Evolutionary conservation across 1,139 yeast genomes (phyloP).

Genomic region (Hemisphaericaspora subhashii): DNA sequence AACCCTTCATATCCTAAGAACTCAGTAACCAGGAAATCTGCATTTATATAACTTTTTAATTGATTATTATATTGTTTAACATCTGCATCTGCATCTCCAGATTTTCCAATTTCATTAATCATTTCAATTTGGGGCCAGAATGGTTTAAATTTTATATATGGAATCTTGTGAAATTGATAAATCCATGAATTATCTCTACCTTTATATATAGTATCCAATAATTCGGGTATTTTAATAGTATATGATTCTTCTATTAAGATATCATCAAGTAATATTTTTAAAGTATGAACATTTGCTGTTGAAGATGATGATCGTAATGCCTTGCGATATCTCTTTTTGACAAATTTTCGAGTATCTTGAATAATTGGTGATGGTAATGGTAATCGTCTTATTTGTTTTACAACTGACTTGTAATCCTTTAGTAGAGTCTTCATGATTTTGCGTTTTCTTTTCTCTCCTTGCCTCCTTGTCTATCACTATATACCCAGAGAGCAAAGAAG

Average conservation of each 20-base stretch:
- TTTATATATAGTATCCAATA: conserved; percentile 34
- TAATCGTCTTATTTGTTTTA: conserved; percentile 11
- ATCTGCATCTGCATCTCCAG: too few relatives aligned
- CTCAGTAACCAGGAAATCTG: conserved; percentile 12
- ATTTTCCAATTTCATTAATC: conserved; percentile 30
- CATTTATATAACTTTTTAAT: neutral
- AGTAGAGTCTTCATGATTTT: too few relatives aligned
- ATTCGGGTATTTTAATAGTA: conserved; percentile 17
- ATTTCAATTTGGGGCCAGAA: conserved; percentile 42
- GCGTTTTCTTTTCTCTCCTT: neutral
- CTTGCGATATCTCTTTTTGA: neutral
- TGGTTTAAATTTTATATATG: conserved; percentile 23
- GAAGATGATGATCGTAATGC: neutral
- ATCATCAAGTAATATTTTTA: conserved; percentile 21
- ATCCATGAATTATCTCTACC: conserved; percentile 21
- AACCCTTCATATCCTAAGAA: conserved; percentile 12
- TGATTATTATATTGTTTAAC: conserved; percentile 2
- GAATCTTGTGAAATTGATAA: conserved; percentile 20
- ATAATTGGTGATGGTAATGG: conserved; percentile 12
- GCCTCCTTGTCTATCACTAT: too few relatives aligned
- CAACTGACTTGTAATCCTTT: too few relatives aligned
- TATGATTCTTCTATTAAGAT: conserved; percentile 31
- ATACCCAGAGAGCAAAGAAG: too few relatives aligned
- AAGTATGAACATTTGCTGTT: neutral
- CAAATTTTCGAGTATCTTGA: conserved; percentile 1